A percentile compares a stretch with the other conserved stretches of the same genome.
These are phyloP conservation scores for Begonia fuchsioides DNA, from an alignment of 306 rosid species.

Conservation along the genomic window DNA sequence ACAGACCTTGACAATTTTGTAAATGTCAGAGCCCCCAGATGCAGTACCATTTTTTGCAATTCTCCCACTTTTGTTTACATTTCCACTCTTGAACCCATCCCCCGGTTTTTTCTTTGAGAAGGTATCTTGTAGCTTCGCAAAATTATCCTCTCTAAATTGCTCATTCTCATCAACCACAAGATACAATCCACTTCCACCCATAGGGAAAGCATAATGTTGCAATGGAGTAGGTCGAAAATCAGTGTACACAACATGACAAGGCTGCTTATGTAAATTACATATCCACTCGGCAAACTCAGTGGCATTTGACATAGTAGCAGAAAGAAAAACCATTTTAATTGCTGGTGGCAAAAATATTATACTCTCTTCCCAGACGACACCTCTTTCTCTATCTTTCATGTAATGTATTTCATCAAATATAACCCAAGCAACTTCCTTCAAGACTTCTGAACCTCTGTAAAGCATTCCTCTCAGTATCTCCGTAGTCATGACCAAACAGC, in stretches of 20 bases:
- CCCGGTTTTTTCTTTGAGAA: constrained; percentile 44
- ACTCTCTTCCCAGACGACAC: constrained; percentile 99
- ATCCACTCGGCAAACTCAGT: constrained; percentile 96
- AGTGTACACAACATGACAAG: constrained; percentile 91
- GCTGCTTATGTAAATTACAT: constrained; percentile 78
- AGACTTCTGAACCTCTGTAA: constrained; percentile 77
- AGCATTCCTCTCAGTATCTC: constrained; percentile 93
- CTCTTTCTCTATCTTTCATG: constrained; percentile 93
- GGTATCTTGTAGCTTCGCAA: constrained; percentile 53
- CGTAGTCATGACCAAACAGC: constrained; percentile 83
- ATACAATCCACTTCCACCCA: constrained; percentile 72
- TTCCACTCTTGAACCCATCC: constrained; percentile 33
- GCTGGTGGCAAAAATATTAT: constrained; percentile 85
- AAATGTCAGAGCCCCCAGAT: constrained; percentile 80
- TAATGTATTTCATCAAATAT: constrained; percentile 93
- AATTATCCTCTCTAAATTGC: constrained; percentile 75
- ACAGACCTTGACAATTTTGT: constrained; percentile 82
- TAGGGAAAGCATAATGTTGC: constrained; percentile 80
- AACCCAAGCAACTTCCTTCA: constrained; percentile 94
- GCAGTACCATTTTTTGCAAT: constrained; percentile 43
- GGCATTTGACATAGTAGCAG: constrained; percentile 94
- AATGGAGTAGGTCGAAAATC: constrained; percentile 90
- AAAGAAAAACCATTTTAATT: constrained; percentile 85
- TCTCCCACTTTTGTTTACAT: constrained; percentile 47
- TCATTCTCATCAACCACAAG: constrained; percentile 83